Base-by-base conservation (phyloP, 306 rosid species). In the Citrullus amarus region DNA sequence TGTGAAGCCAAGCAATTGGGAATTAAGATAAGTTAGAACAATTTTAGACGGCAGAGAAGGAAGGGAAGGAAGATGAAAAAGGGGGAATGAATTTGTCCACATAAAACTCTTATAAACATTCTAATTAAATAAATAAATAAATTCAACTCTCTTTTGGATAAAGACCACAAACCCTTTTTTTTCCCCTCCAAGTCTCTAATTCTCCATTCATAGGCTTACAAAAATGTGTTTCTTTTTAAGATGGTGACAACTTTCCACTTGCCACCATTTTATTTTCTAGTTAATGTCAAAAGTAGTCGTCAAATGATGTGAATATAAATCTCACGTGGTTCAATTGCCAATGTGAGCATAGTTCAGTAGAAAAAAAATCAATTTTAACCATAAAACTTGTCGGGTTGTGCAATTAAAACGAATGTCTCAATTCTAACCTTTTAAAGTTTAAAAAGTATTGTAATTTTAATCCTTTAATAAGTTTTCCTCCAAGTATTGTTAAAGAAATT, bases 51-150 rank as follows among this genome's bases (percentile, higher is more conserved):
- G 57, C 76, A 70, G 11, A 46, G 41, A 48, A 46, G 30, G 56
- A 44, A 20, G 54, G 55, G 8, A 43, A 11, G 39, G 39, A 44
- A 69, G n/a, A 69, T n/a, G 70, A 65, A 34, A 15, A 16, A 17
- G 10, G 50, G 72, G 72, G 72, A 18, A 66, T 16, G 76, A 46
- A 70, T 43, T 70, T 70, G 76, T 70, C 76, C 76, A 70, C 76
- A 46, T 43, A 20, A 46, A 2, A 46, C 51, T 46, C 4, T 2
- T 46, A 44, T 7, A 46, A 48, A 12, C 18, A 51, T 51, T 51
- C 18, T 51, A 51, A 14, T 15, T 50, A 50, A 46, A 46, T 46
- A 46, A 46, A 44, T 1, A 44, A 44, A 46, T n/a, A 48, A 59
- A 59, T 22, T 20, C 16, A 25, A 59, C 5, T 56, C 34, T 20